Evolutionary conservation across 352 stramenopile genomes (phyloP).

Genomic region (Pythium apleroticum): DNA sequence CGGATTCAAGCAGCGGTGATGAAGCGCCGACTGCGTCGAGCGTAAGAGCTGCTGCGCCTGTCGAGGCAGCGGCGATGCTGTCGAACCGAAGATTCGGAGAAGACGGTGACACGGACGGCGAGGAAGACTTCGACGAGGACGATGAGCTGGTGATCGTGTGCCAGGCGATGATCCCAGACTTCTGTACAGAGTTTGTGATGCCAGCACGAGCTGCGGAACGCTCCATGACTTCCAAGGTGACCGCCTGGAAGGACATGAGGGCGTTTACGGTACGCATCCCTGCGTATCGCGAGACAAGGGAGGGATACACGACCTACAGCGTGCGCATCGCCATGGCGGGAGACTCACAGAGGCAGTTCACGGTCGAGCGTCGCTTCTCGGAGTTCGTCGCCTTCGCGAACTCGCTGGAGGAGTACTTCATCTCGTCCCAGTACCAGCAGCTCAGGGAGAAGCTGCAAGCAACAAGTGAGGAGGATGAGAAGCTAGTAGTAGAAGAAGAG

Average conservation of each 20-base stretch:
- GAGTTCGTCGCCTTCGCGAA: conserved; percentile 70
- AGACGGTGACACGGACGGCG: conserved; percentile 5
- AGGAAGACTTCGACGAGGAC: conserved; percentile 42
- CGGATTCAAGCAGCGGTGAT: conserved; percentile 22
- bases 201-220: conserved; percentile 18
- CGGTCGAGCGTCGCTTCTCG: conserved; percentile 70
- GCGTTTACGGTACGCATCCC: conserved; percentile 58
- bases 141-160: conserved; percentile 71
- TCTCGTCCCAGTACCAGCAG: conserved; percentile 17
- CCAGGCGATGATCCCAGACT: conserved; percentile 47
- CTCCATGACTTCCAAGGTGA: conserved; percentile 8
- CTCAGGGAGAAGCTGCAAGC: conserved; percentile 13
- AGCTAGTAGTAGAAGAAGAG: conserved; percentile 21
- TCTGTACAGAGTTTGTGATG: conserved; percentile 63
- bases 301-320: conserved; percentile 68
- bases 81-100: background rate
- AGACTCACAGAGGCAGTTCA: conserved; percentile 44
- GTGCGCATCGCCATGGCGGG: conserved; percentile 43
- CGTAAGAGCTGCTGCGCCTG: background rate
- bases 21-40: background rate
- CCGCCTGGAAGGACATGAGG: conserved; percentile 20
- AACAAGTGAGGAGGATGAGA: conserved; percentile 13
- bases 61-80: background rate
- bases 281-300: conserved; percentile 58
- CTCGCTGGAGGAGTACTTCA: conserved; percentile 43